Percentiles rank a stretch among this genome's conserved stretches.
phyloP scores from a whole-genome alignment of 2,329 filamentous ascomycete genomes.

The Sporothrix sp. region DNA sequence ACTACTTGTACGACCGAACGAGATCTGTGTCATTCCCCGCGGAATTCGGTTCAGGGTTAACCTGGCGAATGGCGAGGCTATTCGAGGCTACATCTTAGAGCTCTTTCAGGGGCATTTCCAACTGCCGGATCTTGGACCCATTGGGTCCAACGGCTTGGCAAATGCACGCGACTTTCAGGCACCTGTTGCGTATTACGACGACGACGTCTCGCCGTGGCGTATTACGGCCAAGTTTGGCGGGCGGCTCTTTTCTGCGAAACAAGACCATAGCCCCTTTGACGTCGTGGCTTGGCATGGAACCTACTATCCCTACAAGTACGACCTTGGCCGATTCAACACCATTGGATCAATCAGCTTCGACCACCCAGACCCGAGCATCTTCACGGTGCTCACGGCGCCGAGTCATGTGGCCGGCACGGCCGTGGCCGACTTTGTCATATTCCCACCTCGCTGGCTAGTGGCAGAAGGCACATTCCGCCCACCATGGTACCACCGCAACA shows the following conservation, averaged over 20 bases:
- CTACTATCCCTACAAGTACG: slow-evolving; percentile 76
- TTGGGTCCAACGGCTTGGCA: slow-evolving; percentile 63
- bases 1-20: slow-evolving; percentile 65
- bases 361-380: slow-evolving; percentile 71
- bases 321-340: slow-evolving; percentile 65
- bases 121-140: slow-evolving; percentile 63
- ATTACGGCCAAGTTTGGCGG: slow-evolving; percentile 59
- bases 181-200: slow-evolving; percentile 55
- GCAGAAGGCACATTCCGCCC: slow-evolving; percentile 61
- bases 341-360: slow-evolving; percentile 68
- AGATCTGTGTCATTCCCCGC: slow-evolving; percentile 66
- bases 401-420: slow-evolving; percentile 52
- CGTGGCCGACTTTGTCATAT: slow-evolving; percentile 62
- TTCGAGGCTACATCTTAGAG: slow-evolving; percentile 65
- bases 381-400: slow-evolving; percentile 58
- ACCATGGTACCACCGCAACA: slow-evolving; percentile 64
- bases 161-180: slow-evolving; percentile 67
- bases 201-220: slow-evolving; percentile 34
- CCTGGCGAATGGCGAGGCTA: slow-evolving; percentile 40
- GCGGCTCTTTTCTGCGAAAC: slow-evolving; percentile 52
- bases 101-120: slow-evolving; percentile 63
- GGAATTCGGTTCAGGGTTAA: slow-evolving; percentile 64
- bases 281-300: slow-evolving; percentile 74
- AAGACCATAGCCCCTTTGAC: slow-evolving; percentile 63
- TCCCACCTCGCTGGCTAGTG: slow-evolving; percentile 62